phyloP scores from a whole-genome alignment of 768 basidiomycete species.

The Megacollybia marginata region DNA sequence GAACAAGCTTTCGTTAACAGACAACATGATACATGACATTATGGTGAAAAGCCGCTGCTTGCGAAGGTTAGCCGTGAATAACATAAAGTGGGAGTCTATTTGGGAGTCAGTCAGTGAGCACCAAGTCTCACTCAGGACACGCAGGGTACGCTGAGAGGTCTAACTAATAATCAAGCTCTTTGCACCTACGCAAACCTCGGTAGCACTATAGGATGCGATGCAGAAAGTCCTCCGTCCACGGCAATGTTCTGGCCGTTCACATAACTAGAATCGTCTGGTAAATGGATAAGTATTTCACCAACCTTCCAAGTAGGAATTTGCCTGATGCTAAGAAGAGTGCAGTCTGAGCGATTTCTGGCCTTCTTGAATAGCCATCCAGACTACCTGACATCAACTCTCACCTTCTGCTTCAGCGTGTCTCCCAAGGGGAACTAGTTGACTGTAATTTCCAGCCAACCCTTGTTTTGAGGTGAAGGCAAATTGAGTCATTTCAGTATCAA shows the following conservation, averaged over 20 bases:
- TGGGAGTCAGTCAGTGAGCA: too few species aligned
- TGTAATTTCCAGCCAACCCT: constrained; percentile 71
- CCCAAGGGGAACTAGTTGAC: constrained; percentile 77
- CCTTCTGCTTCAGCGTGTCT: constrained; percentile 80
- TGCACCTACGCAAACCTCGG: constrained; percentile 53
- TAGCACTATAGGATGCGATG: constrained; percentile 72
- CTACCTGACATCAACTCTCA: constrained; percentile 18
- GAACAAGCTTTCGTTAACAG: too few species aligned
- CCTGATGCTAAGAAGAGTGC: constrained; percentile 86
- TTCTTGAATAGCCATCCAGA: neutral
- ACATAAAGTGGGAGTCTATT: too few species aligned
- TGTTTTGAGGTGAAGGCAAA: constrained; percentile 65
- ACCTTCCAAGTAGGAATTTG: constrained; percentile 22
- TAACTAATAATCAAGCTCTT: too few species aligned
- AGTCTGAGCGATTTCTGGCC: constrained; percentile 75
- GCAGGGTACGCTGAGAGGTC: too few species aligned
- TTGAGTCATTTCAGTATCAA: constrained; percentile 89
- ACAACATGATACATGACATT: too few species aligned
- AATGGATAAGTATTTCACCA: neutral
- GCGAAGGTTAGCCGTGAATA: too few species aligned
- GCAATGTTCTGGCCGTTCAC: constrained; percentile 86
- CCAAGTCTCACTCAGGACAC: too few species aligned
- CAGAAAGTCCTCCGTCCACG: constrained; percentile 80
- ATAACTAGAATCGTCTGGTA: constrained; percentile 79
- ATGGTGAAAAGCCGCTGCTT: too few species aligned